phyloP scores from a whole-genome alignment of 2,329 filamentous ascomycete species.

The Ceratocystis albifundus region DNA sequence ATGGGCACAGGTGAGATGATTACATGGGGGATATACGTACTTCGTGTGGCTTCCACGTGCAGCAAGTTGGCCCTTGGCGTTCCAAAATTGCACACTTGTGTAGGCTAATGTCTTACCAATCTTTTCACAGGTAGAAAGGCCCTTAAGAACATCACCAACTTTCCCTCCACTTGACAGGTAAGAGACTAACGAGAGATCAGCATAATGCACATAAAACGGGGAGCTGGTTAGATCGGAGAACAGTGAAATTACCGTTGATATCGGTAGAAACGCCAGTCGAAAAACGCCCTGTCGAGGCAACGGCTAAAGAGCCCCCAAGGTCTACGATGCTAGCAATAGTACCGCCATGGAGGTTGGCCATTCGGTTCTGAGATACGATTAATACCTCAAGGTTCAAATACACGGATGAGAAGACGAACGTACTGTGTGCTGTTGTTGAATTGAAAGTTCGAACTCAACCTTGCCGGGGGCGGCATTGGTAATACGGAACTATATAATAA shows the following conservation, averaged over 20 bases:
- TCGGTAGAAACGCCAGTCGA: slow-evolving; percentile 55
- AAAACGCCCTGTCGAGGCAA: slow-evolving; percentile 52
- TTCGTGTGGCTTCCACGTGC: slow-evolving; percentile 56
- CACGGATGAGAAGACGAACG: slow-evolving; percentile 24
- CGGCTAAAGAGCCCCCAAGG: slow-evolving; percentile 52
- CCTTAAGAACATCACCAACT: slow-evolving; percentile 45
- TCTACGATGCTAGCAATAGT: slow-evolving; percentile 67
- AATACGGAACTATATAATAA: slow-evolving; percentile 48
- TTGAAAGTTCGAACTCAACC: slow-evolving; percentile 66
- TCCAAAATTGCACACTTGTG: slow-evolving; percentile 48
- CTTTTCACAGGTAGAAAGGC: slow-evolving; percentile 49
- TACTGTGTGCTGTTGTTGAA: slow-evolving; percentile 64
- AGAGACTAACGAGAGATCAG: slow-evolving; percentile 38
- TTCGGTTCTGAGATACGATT: slow-evolving; percentile 49
- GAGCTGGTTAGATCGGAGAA: not conserved
- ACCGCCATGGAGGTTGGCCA: slow-evolving; percentile 66
- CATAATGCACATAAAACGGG: not conserved
- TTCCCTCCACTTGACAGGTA: slow-evolving; percentile 49
- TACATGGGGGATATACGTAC: slow-evolving; percentile 31
- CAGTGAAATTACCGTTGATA: slow-evolving; percentile 40
- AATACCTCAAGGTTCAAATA: not conserved
- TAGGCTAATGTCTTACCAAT: slow-evolving; percentile 55
- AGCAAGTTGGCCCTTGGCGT: slow-evolving; percentile 47
- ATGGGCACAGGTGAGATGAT: not conserved
- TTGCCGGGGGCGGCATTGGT: slow-evolving; percentile 51